Conservation (phyloP, 768 basidiomycete genomes). For the Boletus fagicola region DNA sequence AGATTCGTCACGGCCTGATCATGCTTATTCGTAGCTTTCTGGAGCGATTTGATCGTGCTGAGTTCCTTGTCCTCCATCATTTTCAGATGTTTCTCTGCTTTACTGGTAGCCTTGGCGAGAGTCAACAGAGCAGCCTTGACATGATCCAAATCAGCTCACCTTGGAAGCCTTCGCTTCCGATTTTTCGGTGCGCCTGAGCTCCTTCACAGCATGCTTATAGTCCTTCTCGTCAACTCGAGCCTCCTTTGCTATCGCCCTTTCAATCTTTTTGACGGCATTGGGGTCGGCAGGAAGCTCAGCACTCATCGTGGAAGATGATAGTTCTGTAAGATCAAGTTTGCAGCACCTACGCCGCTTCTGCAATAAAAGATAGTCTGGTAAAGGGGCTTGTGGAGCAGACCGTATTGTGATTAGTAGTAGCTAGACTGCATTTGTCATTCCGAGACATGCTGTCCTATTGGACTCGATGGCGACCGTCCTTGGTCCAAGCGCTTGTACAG, state of each 20-base stretch:
- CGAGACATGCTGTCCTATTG: neutral
- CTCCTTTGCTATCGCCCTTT: conserved; percentile 48
- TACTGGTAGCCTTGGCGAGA: conserved; percentile 39
- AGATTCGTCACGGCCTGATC: conserved; percentile 45
- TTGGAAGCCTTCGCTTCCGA: conserved; percentile 50
- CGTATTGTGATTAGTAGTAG: neutral
- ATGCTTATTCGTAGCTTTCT: conserved; percentile 53
- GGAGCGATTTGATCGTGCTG: conserved; percentile 47
- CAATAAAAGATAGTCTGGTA: too few relatives aligned
- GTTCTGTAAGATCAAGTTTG: neutral
- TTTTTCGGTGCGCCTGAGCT: conserved; percentile 54
- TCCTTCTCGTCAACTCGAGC: conserved; percentile 49
- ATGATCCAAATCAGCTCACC: conserved; percentile 29
- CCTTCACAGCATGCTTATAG: conserved; percentile 53
- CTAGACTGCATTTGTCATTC: conserved; percentile 7
- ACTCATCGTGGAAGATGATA: conserved; percentile 21
- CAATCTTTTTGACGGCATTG: conserved; percentile 38
- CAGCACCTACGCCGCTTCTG: neutral
- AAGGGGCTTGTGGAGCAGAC: conserved; percentile 10
- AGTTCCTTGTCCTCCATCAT: conserved; percentile 54
- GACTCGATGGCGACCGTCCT: too few relatives aligned
- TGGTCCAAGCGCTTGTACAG: neutral
- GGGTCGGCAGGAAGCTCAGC: conserved; percentile 18
- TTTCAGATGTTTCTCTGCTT: conserved; percentile 45
- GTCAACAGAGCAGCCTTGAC: neutral